Evolutionary conservation across 306 rosid species (phyloP), one percentile per base, ranked within the genome.

Genomic region (Amphicarpaea edgeworthii): DNA sequence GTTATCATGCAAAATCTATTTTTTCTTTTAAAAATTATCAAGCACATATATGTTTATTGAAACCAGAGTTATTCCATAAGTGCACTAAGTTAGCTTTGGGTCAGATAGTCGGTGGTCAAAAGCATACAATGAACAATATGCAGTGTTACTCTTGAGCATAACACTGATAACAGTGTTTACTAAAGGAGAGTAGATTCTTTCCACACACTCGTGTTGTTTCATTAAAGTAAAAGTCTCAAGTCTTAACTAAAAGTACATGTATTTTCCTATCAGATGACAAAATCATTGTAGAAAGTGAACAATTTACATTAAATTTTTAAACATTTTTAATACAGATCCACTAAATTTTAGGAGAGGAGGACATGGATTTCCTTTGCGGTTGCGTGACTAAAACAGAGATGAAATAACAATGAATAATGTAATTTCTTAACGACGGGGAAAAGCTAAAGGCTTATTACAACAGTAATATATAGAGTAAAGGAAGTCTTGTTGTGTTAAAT

Each of bases 401-500:
- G n/a, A 14, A 19, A 24, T 8, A 17, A 47, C 7, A 49, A 42
- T 12, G 23, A 32, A 60, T 79, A 28, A 50, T 41, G 32, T 21
- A 26, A 72, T 54, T 79, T 59, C 79, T 63, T 72, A 60, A 71
- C 16, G 37, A 28, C 43, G 2, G 26, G 19, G 2, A 14, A 64
- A 21, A 79, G 9, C 23, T 7, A 60, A 54, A 70, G 9, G 47
- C 40, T 17, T 71, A 8, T 16, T 20, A 61, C 8, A 50, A 6
- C 34, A 79, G 47, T 40, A 62, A 79, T 26, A 79, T 26, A 51
- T 4, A 71, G 55, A 70, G 53, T 62, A 79, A 62, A 4, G 6
- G 15, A 72, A 64, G 57, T 8, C 54, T 32, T 45, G 38, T 5
- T 7, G 40, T 55, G 70, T 34, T 6, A 49, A 20, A 19, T 37